phyloP scores from a whole-genome alignment of 2,329 filamentous ascomycete genomes.

The Penicillium oxalicum region DNA sequence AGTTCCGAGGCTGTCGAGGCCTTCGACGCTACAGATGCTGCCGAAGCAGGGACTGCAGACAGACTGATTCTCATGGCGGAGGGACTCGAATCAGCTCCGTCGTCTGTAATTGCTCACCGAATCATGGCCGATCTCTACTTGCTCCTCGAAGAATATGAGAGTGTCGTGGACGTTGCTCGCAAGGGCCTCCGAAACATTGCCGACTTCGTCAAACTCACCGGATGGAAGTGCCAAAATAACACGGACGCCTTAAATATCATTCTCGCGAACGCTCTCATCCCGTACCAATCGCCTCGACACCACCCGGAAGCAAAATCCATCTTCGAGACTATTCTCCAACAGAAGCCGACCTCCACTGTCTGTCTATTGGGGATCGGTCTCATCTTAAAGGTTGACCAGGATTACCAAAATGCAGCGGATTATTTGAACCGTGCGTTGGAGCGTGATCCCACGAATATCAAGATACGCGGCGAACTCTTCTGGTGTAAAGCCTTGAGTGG shows the following conservation, averaged over 20 bases:
- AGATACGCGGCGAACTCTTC: conserved; percentile 76
- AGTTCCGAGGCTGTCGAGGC: conserved; percentile 24
- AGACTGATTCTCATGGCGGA: conserved; percentile 74
- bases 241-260: conserved; percentile 68
- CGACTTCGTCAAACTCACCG: conserved; percentile 59
- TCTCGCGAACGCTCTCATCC: conserved; percentile 81
- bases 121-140: conserved; percentile 79
- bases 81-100: conserved; percentile 55
- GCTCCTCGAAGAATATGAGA: conserved; percentile 77
- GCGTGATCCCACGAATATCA: conserved; percentile 67
- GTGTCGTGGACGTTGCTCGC: conserved; percentile 69
- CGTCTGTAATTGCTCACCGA: conserved; percentile 76
- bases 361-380: conserved; percentile 86
- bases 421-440: conserved; percentile 72
- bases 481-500: conserved; percentile 87
- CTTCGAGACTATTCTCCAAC: conserved; percentile 73
- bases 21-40: conserved; percentile 32
- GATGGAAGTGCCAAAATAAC: conserved; percentile 62
- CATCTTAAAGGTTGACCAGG: conserved; percentile 88
- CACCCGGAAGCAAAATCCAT: conserved; percentile 82
- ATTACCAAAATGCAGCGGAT: conserved; percentile 73
- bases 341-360: conserved; percentile 68
- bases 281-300: conserved; percentile 82
- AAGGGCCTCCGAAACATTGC: conserved; percentile 61
- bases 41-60: conserved; percentile 65